These are phyloP conservation scores for Colletotrichum magnum DNA, from an alignment of 2,329 filamentous ascomycete genomes.

Conservation along the genomic window DNA sequence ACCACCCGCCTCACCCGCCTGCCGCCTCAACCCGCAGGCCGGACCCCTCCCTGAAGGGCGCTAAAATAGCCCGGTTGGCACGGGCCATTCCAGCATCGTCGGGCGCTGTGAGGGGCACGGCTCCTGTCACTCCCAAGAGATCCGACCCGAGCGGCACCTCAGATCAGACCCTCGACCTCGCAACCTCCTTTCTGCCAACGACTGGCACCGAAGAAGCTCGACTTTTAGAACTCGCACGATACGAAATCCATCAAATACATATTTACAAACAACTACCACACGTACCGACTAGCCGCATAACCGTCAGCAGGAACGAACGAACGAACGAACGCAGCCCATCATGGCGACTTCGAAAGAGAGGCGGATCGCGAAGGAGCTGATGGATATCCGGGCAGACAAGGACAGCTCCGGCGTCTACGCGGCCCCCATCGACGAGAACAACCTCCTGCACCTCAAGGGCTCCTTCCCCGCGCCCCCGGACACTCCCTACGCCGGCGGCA, in stretches of 20 bases:
- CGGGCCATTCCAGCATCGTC: slow-evolving; percentile 38
- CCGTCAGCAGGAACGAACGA: neutral
- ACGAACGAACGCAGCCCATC: slow-evolving; percentile 34
- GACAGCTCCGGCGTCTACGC: slow-evolving; percentile 83
- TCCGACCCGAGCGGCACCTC: slow-evolving; percentile 11
- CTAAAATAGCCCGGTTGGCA: slow-evolving; percentile 31
- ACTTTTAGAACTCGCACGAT: too few species aligned
- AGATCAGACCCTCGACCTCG: neutral
- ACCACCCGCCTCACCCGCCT: neutral
- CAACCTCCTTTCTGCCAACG: slow-evolving; percentile 1
- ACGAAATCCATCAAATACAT: too few species aligned
- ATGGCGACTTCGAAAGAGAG: slow-evolving; percentile 69
- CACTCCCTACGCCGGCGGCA: slow-evolving; percentile 92
- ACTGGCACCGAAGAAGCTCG: too few species aligned
- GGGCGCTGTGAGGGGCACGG: slow-evolving; percentile 28
- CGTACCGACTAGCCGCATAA: neutral
- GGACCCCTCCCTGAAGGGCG: slow-evolving; percentile 15
- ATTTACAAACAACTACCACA: neutral
- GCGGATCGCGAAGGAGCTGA: slow-evolving; percentile 81
- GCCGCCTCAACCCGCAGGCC: neutral
- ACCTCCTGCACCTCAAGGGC: slow-evolving; percentile 87
- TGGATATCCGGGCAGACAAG: slow-evolving; percentile 80
- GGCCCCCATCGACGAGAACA: slow-evolving; percentile 73
- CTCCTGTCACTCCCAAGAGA: slow-evolving; percentile 11
- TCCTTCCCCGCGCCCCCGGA: slow-evolving; percentile 89